Base-by-base conservation (phyloP, 2,329 filamentous ascomycete species). In the Paecilomyces sp. region DNA sequence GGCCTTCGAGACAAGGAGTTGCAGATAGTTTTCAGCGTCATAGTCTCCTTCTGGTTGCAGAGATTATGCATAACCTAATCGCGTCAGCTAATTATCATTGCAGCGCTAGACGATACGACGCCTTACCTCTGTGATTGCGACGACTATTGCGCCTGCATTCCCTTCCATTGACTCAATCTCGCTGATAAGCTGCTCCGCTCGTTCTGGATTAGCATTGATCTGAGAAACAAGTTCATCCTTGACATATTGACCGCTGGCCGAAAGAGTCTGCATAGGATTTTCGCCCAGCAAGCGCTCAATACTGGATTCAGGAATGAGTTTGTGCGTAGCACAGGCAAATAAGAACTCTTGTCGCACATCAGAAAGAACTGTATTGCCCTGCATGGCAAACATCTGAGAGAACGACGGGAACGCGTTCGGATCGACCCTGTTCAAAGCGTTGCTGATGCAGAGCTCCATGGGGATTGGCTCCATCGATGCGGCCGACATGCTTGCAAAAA, bases 81-180 rank as follows among this genome's bases (percentile, higher is more conserved):
- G 53, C 7, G 55, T 66, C 51, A 66, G 22, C 22, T 22, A 22
- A 59, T 34, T 59, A 54, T 3, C 24, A 28, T 25, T 51, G 5
- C 25, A 15, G 13, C 15, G 52, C 12, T 28, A 30, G 24, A 24
- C 52, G 24, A 30, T 24, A 25, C n/a, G 18, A 54, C 13, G 28
- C 70, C 80, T 66, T 72, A 88, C 87, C 78, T 91, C 88, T 47
- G 87, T 84, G 53, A 92, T 79, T 2, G 92, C 92, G 61, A 88
- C 86, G 56, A 89, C 89, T 18, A 95, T 90, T 1, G 91, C 91
- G 1, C 90, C 91, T 2, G 91, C 91, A 72, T 97, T 97, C 1
- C 93, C 93, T 68, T 96, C 91, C 83, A 94, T 92, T 56, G 88
- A 88, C 59, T 96, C 91, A 25, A 99, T 80, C 67, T 96, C 91